Evolutionary conservation across 306 rosid genomes (phyloP), one percentile per base, ranked within the genome.

Genomic region (Ceratonia siliqua): DNA sequence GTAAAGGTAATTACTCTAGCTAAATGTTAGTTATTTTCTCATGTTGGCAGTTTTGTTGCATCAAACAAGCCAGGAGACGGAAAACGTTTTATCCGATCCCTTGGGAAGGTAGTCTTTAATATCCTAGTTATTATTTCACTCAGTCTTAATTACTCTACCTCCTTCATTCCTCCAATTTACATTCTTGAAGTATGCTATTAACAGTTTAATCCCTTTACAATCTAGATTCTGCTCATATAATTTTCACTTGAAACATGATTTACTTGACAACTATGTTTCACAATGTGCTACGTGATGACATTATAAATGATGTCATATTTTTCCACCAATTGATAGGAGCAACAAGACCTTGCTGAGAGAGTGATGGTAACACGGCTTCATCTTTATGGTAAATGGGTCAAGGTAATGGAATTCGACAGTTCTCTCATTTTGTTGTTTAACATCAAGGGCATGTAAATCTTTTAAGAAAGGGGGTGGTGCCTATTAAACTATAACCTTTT

Each of bases 301-400:
- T 48, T 64, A 41, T 0, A 15, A 42, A 62, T 62, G 71, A 38
- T 52, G 18, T 5, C 25, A 38, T 79, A 30, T 5, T 62, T 63
- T 50, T 67, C 6, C 15, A 17, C 24, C 55, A 21, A 43, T 85
- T 78, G 58, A 68, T 79, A 94, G 97, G 99, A 94, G 87, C 87
- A 74, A 24, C 99, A 89, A 32, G 90, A 85, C 30, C 97, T 94
- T 73, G 99, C 99, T 2, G 99, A 94, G 80, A 87, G 99, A 86
- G 97, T 94, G 70, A 94, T 94, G 99, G 76, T 94, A 70, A 94
- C 99, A 35, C 68, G 99, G 73, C 99, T 94, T 65, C 91, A 91
- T 78, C 93, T 94, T 30, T 94, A 91, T 65, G 86, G 95, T 18
- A 92, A 92, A 92, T 94, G 99, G 99, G 72, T 87, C 41, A 90